Evolutionary conservation across 768 basidiomycete genomes (phyloP).

Genomic region (Fistulinella prunicolor): DNA sequence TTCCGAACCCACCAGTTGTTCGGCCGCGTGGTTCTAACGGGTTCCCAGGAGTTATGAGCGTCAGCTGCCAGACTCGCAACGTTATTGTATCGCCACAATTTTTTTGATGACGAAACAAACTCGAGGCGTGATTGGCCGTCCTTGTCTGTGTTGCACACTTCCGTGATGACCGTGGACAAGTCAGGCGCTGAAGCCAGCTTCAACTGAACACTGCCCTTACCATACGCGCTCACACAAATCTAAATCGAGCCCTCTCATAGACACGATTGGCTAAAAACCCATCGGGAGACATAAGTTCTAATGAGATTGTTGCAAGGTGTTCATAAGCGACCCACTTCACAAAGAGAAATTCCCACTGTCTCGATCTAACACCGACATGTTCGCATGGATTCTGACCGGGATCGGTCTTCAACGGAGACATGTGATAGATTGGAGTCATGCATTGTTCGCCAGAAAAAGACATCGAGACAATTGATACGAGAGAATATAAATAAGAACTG

Average conservation of each 20-base stretch:
- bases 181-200: neutral
- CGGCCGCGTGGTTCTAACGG: slow-evolving; percentile 14
- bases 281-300: slow-evolving; percentile 4
- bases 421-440: neutral
- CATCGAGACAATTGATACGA: slow-evolving; percentile 12
- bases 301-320: neutral
- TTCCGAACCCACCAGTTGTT: slow-evolving; percentile 15
- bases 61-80: slow-evolving; percentile 2
- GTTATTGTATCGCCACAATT: slow-evolving; percentile 4
- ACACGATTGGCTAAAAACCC: slow-evolving; percentile 5
- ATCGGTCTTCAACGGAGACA: neutral
- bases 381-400: neutral
- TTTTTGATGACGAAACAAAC: slow-evolving; percentile 10
- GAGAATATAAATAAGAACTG: neutral
- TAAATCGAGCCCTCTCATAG: slow-evolving; percentile 6
- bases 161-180: slow-evolving; percentile 27
- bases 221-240: slow-evolving; percentile 2
- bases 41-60: slow-evolving; percentile 17
- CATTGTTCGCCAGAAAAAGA: neutral
- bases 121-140: slow-evolving; percentile 16
- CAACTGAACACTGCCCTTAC: slow-evolving; percentile 13
- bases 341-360: neutral
- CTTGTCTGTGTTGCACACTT: slow-evolving; percentile 1
- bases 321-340: slow-evolving; percentile 7
- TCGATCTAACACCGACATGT: neutral